These are phyloP conservation scores for Passiflora organensis DNA, from an alignment of 345 rosid genomes.

Conservation along the genomic window DNA sequence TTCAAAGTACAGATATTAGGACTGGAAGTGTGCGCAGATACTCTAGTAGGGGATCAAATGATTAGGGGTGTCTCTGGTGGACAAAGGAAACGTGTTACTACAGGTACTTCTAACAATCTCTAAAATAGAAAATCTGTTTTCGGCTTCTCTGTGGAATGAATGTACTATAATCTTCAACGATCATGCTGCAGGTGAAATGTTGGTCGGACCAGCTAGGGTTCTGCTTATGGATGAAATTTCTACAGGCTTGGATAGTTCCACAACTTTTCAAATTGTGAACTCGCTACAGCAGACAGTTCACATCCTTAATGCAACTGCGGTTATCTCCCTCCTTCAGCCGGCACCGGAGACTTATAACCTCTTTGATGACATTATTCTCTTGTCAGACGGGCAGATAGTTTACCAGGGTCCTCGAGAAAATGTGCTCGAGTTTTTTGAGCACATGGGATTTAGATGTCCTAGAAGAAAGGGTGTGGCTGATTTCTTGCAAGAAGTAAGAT, in stretches of 20 bases:
- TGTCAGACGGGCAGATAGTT: constrained; percentile 49
- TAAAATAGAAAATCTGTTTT: not conserved
- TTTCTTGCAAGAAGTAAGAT: constrained; percentile 45
- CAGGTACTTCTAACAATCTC: constrained; percentile 26
- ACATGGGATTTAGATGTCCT: constrained; percentile 53
- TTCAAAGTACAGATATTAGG: constrained; percentile 51
- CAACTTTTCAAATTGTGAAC: constrained; percentile 50
- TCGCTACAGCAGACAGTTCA: constrained; percentile 45
- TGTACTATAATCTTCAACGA: not conserved
- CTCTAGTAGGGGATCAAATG: constrained; percentile 67
- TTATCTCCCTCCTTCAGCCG: constrained; percentile 63
- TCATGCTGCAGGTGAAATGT: constrained; percentile 39
- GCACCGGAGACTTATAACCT: constrained; percentile 57
- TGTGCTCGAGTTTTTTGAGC: constrained; percentile 41
- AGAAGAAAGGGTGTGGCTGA: constrained; percentile 50
- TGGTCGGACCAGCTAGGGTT: constrained; percentile 47
- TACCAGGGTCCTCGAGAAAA: constrained; percentile 44
- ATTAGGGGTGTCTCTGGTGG: constrained; percentile 77
- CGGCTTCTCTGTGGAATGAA: not conserved
- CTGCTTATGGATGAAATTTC: constrained; percentile 60
- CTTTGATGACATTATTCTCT: constrained; percentile 49
- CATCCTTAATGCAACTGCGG: constrained; percentile 35
- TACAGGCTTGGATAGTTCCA: constrained; percentile 57
- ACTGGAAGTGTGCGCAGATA: constrained; percentile 60
- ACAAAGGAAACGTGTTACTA: constrained; percentile 71